Percentiles rank a stretch among this genome's conserved stretches.
These are phyloP conservation scores for Penicillium riverlandense DNA, from an alignment of 495 filamentous ascomycete genomes.

Conservation along the genomic window DNA sequence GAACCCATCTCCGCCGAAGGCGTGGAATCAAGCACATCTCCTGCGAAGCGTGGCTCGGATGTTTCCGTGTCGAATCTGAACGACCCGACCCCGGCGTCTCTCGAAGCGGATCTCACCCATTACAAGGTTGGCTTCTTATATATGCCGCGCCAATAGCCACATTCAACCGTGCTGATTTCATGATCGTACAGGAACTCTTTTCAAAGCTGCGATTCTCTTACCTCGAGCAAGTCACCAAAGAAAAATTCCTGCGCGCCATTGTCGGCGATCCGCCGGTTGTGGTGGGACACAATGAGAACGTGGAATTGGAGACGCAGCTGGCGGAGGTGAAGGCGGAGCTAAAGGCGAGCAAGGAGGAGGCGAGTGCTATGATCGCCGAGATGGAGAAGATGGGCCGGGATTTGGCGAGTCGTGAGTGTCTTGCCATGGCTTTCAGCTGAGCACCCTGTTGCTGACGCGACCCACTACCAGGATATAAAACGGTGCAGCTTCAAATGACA, in stretches of 20 bases:
- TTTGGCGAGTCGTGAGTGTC: slow-evolving; percentile 40
- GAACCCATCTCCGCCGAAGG: slow-evolving; percentile 58
- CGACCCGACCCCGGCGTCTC: slow-evolving; percentile 62
- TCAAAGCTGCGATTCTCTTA: slow-evolving; percentile 93
- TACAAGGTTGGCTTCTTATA: slow-evolving; percentile 50
- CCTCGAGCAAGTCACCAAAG: slow-evolving; percentile 77
- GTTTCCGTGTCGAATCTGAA: slow-evolving; percentile 54
- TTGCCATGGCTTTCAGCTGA: neutral
- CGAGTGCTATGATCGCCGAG: slow-evolving; percentile 60
- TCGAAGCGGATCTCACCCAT: slow-evolving; percentile 81
- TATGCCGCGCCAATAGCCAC: too few species aligned
- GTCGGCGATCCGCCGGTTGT: slow-evolving; percentile 83
- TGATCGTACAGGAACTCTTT: slow-evolving; percentile 64
- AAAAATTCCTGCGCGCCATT: slow-evolving; percentile 89
- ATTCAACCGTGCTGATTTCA: neutral
- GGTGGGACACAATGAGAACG: slow-evolving; percentile 74
- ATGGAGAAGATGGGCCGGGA: slow-evolving; percentile 63
- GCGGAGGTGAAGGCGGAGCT: slow-evolving; percentile 65
- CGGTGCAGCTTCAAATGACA: slow-evolving; percentile 52
- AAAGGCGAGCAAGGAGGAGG: slow-evolving; percentile 71
- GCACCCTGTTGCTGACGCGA: neutral
- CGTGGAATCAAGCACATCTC: slow-evolving; percentile 16
- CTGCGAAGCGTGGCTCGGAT: slow-evolving; percentile 59
- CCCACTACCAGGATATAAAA: slow-evolving; percentile 46
- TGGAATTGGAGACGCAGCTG: slow-evolving; percentile 66